Conservation (phyloP, 2,329 filamentous ascomycete genomes). For the Zymoseptoria tritici region DNA sequence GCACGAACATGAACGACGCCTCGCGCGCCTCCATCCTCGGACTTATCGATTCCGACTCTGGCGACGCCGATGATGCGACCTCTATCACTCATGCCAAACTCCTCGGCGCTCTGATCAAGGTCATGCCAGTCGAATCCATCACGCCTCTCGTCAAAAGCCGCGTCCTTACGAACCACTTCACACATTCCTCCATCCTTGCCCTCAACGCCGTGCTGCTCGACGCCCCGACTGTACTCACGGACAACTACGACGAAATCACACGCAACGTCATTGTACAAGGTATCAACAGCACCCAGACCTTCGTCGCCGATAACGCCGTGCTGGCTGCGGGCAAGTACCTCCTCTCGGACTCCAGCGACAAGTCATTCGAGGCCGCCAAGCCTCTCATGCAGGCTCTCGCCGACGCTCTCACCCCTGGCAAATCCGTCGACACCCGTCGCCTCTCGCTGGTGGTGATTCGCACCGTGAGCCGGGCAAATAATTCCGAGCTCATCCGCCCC, state of each 20-base stretch:
- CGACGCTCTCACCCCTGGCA: constrained; percentile 66
- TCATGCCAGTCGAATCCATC: constrained; percentile 67
- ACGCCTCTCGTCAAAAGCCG: constrained; percentile 58
- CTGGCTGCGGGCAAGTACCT: constrained; percentile 88
- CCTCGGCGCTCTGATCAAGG: constrained; percentile 81
- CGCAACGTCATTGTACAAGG: constrained; percentile 72
- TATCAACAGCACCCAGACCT: constrained; percentile 58
- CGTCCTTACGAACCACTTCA: constrained; percentile 70
- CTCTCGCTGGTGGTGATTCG: constrained; percentile 80
- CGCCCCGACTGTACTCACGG: constrained; percentile 61
- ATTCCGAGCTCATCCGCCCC: constrained; percentile 65
- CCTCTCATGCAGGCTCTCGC: constrained; percentile 73
- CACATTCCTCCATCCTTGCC: constrained; percentile 70
- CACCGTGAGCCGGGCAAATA: constrained; percentile 71
- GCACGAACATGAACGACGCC: constrained; percentile 85
- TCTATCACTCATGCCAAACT: constrained; percentile 85
- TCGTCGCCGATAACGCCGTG: constrained; percentile 76
- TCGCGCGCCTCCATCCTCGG: constrained; percentile 79
- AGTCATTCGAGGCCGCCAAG: constrained; percentile 69
- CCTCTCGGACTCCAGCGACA: constrained; percentile 56
- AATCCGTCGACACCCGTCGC: constrained; percentile 73
- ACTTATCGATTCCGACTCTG: constrained; percentile 78
- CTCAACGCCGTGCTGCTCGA: constrained; percentile 85
- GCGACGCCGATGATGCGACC: constrained; percentile 64
- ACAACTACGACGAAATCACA: constrained; percentile 65